Evolutionary conservation across 805 yeast species (phyloP), one percentile per base, ranked within the genome.

Genomic region (Tanozyma kutaoensis): DNA sequence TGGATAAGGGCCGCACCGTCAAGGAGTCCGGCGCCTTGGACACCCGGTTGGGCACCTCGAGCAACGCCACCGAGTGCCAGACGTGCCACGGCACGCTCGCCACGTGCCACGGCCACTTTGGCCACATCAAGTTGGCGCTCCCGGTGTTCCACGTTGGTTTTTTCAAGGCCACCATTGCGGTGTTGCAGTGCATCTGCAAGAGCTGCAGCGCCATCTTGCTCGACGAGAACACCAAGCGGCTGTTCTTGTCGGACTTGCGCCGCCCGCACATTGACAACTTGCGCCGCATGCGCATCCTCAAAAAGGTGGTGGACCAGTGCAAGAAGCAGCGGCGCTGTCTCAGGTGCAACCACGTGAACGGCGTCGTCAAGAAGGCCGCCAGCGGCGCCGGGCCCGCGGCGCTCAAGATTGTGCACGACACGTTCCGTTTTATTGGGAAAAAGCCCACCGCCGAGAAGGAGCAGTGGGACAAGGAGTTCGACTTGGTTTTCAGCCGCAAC

Each of bases 71-170:
- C 11, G 93, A 79, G 47, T 91, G 99, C 61, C 50, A 69, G 10
- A 93, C 97, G 1, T 91, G 99, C 55, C 82, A 73, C 41, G 97
- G 97, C 3, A 73, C 74, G 39, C 58, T 91, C 37, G 94, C 95
- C 0, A 70, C 94, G 2, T 91, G 99, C 51, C 96, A 88, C 55
- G 99, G 99, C 32, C 99, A 91, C 57, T 91, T 91, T 50, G 99
- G 99, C 23, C 95, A 93, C 45, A 71, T 91, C 36, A 72, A 82
- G 43, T 65, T 91, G 28, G 95, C 97, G 0, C 60, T 91, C 24
- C 99, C 99, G 2, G 97, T 86, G 10, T 91, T 88, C 58, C 98
- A 91, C 46, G 91, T 91, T 25, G 99, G 99, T 12, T 91, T 86
- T 51, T 91, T 91, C 66, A 88, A 88, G 50, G 76, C 86, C 23